Base-by-base conservation (phyloP, 2,329 filamentous ascomycete genomes). In the Purpureocillium takamizusanense region DNA sequence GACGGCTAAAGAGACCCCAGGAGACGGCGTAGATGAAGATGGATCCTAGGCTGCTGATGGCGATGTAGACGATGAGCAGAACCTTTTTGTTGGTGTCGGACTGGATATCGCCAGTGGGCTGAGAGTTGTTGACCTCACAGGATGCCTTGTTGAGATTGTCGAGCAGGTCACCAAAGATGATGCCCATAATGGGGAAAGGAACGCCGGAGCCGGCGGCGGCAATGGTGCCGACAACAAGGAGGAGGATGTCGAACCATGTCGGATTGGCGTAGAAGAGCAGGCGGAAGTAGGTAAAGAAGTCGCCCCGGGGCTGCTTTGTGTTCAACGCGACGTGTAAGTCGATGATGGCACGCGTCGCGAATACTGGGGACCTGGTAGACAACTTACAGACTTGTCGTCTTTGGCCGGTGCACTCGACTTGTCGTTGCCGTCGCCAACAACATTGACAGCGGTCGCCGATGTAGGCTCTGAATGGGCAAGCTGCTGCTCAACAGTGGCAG, bases 11-110 rank as follows among this genome's bases (percentile, higher is more conserved):
- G 46, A 83, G 62, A 45, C 67, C 77, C 78, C 78, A 85, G 46
- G 72, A 80, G 9, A 74, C 63, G 23, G 78, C 67, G 51, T 84
- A 75, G 38, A 68, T 58, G 55, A 84, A 86, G 46, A 84, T 81
- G 41, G 74, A 61, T 30, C 68, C 65, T 47, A 85, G 79, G 42
- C 74, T 72, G 21, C 70, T 78, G 41, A 81, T 73, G 15, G 75
- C 75, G 29, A 85, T 67, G 51, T 80, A 81, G 12, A 81, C 70
- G 16, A 84, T 63, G 35, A 72, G 48, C 52, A 83, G 54, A 30
- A 86, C 72, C 49, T 77, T 81, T 36, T 61, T 51, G 52, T 78
- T 70, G 44, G 80, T 67, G 21, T 55, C 55, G 30, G 50, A 44
- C 42, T 73, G 62, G 31, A 67, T 59, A 27, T 51, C 33, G 9